Conservation (phyloP, 495 filamentous ascomycete species). For the Aspergillus conjunctus region DNA sequence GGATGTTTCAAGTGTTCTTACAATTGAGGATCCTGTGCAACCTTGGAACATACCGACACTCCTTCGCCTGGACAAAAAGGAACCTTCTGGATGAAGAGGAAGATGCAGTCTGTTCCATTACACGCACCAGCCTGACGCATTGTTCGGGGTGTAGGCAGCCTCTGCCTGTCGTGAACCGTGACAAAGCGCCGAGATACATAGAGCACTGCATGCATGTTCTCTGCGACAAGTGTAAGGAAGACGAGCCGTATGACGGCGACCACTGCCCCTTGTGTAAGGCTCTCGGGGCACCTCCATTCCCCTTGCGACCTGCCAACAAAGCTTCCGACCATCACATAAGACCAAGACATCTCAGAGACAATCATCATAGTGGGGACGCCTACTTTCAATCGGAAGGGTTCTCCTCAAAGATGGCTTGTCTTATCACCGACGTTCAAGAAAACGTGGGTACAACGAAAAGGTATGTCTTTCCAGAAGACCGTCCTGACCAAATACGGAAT, state of each 20-base stretch:
- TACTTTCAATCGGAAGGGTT: conserved; percentile 10
- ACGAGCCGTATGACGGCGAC: neutral
- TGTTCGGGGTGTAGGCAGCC: conserved; percentile 8
- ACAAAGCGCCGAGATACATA: conserved; percentile 18
- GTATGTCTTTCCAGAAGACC: conserved; percentile 20
- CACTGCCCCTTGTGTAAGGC: conserved; percentile 12
- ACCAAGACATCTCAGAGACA: neutral
- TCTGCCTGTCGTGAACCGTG: conserved; percentile 11
- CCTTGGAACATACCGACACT: conserved; percentile 46
- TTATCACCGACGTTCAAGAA: conserved; percentile 36
- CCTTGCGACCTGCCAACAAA: neutral
- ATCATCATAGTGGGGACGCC: neutral
- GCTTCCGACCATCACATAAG: neutral
- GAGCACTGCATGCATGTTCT: conserved; percentile 25
- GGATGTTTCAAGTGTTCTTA: conserved; percentile 44
- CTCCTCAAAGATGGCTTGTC: conserved; percentile 35
- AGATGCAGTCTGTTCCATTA: conserved; percentile 20
- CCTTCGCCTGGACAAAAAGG: conserved; percentile 36
- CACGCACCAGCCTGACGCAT: conserved; percentile 15
- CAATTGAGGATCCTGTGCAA: conserved; percentile 50
- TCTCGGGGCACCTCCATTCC: conserved; percentile 14
- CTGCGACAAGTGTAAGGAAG: conserved; percentile 18
- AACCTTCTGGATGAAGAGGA: conserved; percentile 25
- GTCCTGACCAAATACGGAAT: no score
- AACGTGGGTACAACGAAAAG: conserved; percentile 34